Evolutionary conservation across 306 rosid species (phyloP).

Genomic region (Gleditsia sinensis): DNA sequence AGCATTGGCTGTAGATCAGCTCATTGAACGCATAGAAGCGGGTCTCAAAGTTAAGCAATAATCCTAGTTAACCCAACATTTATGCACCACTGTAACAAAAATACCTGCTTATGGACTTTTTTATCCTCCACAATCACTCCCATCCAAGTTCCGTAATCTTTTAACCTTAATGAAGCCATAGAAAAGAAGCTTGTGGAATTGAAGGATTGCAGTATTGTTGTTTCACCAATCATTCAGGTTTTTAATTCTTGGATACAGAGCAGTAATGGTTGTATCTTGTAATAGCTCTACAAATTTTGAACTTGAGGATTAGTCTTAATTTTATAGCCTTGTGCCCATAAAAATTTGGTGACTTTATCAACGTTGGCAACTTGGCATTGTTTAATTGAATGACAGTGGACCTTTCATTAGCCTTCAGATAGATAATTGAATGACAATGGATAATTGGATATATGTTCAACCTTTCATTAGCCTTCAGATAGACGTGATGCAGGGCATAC

Average conservation of each 20-base stretch:
- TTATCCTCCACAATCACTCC: neutral
- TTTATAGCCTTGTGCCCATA: neutral
- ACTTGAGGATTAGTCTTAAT: neutral
- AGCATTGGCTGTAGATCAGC: slow-evolving; percentile 57
- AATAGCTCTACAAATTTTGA: neutral
- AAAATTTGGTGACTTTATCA: neutral
- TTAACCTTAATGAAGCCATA: neutral
- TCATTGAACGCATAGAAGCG: slow-evolving; percentile 54
- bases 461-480: no score
- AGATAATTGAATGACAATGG: no score
- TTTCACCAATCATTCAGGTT: neutral
- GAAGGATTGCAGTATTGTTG: neutral
- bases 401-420: no score
- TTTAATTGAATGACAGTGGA: no score
- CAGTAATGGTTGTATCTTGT: neutral
- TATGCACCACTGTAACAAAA: neutral
- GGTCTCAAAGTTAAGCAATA: slow-evolving; percentile 56
- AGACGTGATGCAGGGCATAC: no score
- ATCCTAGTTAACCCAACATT: neutral
- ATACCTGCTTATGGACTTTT: neutral
- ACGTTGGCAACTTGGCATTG: neutral
- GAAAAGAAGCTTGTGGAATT: neutral
- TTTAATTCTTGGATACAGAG: neutral
- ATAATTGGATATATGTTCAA: no score
- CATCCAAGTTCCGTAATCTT: neutral